phyloP scores from a whole-genome alignment of 1,284 basidiomycete species.

The Microbotryomycetes sp. region DNA sequence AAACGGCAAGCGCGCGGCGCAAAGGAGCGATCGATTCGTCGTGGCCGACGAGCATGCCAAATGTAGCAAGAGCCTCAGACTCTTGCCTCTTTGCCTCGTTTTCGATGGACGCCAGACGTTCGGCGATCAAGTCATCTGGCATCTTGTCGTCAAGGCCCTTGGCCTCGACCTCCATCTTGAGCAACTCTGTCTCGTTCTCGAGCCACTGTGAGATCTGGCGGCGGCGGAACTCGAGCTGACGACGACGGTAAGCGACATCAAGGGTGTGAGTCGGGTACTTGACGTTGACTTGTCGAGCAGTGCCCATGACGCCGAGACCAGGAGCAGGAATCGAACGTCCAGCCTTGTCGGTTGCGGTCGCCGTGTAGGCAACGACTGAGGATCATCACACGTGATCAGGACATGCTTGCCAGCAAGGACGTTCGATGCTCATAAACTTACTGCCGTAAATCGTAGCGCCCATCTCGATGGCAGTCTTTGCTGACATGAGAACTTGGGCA shows the following conservation, averaged over 20 bases:
- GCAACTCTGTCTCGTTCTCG: slow-evolving; percentile 70
- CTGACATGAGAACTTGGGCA: slow-evolving; percentile 93
- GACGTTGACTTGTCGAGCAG: slow-evolving; percentile 68
- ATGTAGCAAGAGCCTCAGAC: slow-evolving; percentile 77
- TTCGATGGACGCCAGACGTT: slow-evolving; percentile 74
- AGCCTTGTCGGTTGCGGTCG: slow-evolving; percentile 64
- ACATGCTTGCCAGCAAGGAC: neutral
- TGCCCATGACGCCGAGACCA: slow-evolving; percentile 70
- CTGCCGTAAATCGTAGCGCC: slow-evolving; percentile 71
- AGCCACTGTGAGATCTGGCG: slow-evolving; percentile 91
- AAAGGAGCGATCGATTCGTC: slow-evolving; percentile 82
- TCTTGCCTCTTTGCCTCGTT: slow-evolving; percentile 83
- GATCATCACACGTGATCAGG: too few relatives aligned
- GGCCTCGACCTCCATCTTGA: slow-evolving; percentile 66
- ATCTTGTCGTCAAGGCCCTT: slow-evolving; percentile 42
- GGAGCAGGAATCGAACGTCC: slow-evolving; percentile 50
- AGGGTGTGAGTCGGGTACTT: slow-evolving; percentile 64
- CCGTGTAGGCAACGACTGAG: slow-evolving; percentile 77
- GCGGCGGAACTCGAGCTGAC: slow-evolving; percentile 87
- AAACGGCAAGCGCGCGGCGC: slow-evolving; percentile 88
- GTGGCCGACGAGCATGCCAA: slow-evolving; percentile 77
- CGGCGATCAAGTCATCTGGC: slow-evolving; percentile 50
- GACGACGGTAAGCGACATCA: slow-evolving; percentile 73
- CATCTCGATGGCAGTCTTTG: slow-evolving; percentile 88
- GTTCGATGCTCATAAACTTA: slow-evolving; percentile 37